These are phyloP conservation scores for Nicotiana benthamiana DNA, from an alignment of 257 asterid species.

Conservation along the genomic window DNA sequence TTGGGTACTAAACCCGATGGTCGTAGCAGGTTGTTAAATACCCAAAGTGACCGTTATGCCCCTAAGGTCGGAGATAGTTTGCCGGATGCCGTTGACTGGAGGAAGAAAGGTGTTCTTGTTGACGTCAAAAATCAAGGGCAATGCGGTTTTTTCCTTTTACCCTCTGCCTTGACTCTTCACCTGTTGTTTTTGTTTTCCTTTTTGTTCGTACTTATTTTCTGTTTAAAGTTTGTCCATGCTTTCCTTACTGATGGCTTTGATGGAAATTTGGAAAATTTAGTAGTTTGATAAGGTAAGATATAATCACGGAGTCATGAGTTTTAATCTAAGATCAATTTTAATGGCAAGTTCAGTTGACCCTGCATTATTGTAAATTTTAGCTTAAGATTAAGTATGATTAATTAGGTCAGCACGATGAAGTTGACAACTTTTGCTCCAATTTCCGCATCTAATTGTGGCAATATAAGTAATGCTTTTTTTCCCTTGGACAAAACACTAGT, in stretches of 20 bases:
- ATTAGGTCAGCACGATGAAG: too few relatives aligned
- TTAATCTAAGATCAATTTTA: not conserved
- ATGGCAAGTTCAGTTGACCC: not conserved
- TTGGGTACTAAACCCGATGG: constrained; percentile 39
- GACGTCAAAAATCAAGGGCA: constrained; percentile 69
- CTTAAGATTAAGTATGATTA: too few relatives aligned
- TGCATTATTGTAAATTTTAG: not conserved
- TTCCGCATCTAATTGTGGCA: too few relatives aligned
- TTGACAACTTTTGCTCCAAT: too few relatives aligned
- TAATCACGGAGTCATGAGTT: not conserved
- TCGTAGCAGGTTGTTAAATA: constrained; percentile 20
- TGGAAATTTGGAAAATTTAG: not conserved
- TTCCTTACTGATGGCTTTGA: not conserved
- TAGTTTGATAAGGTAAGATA: not conserved
- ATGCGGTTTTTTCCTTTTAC: constrained; percentile 40
- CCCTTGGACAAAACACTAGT: too few relatives aligned
- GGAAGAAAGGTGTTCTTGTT: constrained; percentile 58
- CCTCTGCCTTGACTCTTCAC: not conserved
- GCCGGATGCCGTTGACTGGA: constrained; percentile 89
- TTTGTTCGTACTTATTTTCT: not conserved
- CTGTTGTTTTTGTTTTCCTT: not conserved
- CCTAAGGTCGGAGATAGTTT: constrained; percentile 38
- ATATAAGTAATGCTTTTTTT: too few relatives aligned
- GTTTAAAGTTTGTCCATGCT: not conserved
- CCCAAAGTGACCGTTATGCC: constrained; percentile 32